Evolutionary conservation across 2,329 filamentous ascomycete genomes (phyloP).

Genomic region (Penicillium sp.): DNA sequence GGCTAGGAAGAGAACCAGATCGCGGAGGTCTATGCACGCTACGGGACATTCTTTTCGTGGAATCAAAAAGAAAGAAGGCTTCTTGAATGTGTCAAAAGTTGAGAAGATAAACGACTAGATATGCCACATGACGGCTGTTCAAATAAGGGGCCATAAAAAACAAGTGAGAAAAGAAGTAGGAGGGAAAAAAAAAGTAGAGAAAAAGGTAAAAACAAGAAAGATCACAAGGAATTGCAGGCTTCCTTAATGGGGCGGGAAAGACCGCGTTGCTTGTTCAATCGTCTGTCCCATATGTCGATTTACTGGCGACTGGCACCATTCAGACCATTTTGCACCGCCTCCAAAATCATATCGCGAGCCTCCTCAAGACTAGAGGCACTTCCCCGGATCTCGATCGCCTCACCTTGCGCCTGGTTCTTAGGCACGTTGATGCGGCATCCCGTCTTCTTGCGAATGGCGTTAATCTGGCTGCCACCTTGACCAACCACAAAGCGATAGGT

Average conservation of each 20-base stretch:
- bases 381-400: constrained; percentile 88
- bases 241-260: too few relatives aligned
- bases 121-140: too few relatives aligned
- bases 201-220: not conserved
- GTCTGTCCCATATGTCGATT: constrained; percentile 4
- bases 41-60: too few relatives aligned
- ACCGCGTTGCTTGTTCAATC: not conserved
- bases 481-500: constrained; percentile 90
- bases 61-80: too few relatives aligned
- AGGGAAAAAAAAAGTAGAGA: not conserved
- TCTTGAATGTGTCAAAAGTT: too few relatives aligned
- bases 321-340: constrained; percentile 58
- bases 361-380: constrained; percentile 72
- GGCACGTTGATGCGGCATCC: constrained; percentile 93
- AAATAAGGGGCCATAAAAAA: constrained; percentile 3
- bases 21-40: too few relatives aligned
- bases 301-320: constrained; percentile 16
- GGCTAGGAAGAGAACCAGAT: too few relatives aligned
- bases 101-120: too few relatives aligned
- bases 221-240: too few relatives aligned
- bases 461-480: constrained; percentile 82
- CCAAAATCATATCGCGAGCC: constrained; percentile 82
- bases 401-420: constrained; percentile 63
- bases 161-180: constrained; percentile 5
- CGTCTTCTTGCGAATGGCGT: constrained; percentile 84